Percentiles rank a stretch among this genome's conserved stretches.
These are phyloP conservation scores for Cystobasidium tubakii DNA, from an alignment of 768 basidiomycete genomes.

Conservation along the genomic window DNA sequence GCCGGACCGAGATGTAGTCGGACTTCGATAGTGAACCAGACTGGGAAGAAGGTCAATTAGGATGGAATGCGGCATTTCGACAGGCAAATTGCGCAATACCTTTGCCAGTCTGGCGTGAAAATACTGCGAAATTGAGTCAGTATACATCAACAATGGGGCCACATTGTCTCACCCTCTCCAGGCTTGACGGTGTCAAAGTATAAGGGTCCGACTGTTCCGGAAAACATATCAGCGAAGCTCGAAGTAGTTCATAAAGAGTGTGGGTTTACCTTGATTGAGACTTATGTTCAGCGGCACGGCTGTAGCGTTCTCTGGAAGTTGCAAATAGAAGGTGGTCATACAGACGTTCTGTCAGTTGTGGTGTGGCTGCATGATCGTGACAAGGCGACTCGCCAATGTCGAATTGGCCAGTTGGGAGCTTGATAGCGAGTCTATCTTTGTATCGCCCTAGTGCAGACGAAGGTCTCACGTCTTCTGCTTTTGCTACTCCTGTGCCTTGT, in stretches of 20 bases:
- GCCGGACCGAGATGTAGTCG: slow-evolving; percentile 30
- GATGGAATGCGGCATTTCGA: too few species aligned
- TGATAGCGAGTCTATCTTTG: slow-evolving; percentile 4
- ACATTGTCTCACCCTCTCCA: slow-evolving; percentile 15
- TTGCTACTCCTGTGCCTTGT: background rate
- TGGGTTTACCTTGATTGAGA: slow-evolving; percentile 15
- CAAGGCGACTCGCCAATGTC: slow-evolving; percentile 19
- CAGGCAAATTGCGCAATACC: too few species aligned
- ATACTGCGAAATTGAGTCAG: background rate
- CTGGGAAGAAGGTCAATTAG: background rate
- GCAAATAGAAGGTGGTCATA: background rate
- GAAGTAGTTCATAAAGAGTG: background rate
- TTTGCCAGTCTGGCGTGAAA: slow-evolving; percentile 23
- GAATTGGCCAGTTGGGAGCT: slow-evolving; percentile 25
- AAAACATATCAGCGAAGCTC: background rate
- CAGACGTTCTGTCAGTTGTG: background rate
- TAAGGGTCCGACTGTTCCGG: slow-evolving; percentile 33
- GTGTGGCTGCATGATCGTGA: background rate
- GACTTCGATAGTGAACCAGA: slow-evolving; percentile 36
- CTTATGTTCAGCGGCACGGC: slow-evolving; percentile 29
- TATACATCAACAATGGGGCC: background rate
- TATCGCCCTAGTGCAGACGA: slow-evolving; percentile 1
- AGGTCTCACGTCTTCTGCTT: background rate
- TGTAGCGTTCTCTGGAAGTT: slow-evolving; percentile 14
- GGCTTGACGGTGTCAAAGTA: slow-evolving; percentile 37